Evolutionary conservation across 148 eudicot species (phyloP).

Genomic region (Vaccinium vitisidaea): DNA sequence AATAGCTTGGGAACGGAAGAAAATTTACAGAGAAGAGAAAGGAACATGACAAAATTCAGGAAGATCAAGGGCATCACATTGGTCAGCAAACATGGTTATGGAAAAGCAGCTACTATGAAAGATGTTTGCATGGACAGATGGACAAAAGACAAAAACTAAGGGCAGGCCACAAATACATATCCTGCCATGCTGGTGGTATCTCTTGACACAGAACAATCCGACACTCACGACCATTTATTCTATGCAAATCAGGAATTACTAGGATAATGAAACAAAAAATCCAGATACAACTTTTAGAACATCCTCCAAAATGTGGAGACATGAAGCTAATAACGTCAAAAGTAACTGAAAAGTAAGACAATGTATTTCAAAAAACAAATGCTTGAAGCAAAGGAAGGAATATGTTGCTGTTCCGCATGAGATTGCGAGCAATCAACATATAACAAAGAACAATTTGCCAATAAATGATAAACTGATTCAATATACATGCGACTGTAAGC

Average conservation of each 20-base stretch:
- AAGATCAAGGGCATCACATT: slow-evolving; percentile 12
- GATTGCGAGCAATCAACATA: neutral
- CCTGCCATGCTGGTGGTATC: neutral
- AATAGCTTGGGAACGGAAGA: neutral
- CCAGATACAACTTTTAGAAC: neutral
- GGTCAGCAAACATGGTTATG: neutral
- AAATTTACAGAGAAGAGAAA: neutral
- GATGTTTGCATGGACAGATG: neutral
- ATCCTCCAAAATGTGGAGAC: neutral
- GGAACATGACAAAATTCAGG: neutral
- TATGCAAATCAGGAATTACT: neutral
- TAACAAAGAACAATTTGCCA: neutral
- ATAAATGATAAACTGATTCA: neutral
- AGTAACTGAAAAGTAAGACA: neutral
- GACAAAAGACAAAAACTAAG: neutral
- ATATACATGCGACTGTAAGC: neutral
- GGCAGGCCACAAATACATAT: neutral
- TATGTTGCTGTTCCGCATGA: neutral
- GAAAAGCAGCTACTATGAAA: neutral
- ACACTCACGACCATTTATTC: neutral
- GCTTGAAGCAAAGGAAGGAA: neutral
- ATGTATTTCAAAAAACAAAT: neutral
- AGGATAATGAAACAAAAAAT: neutral
- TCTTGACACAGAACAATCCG: neutral
- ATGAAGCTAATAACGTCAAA: neutral